These are phyloP conservation scores for Pleurotus pulmonarius DNA, from an alignment of 768 basidiomycete genomes.

Conservation along the genomic window DNA sequence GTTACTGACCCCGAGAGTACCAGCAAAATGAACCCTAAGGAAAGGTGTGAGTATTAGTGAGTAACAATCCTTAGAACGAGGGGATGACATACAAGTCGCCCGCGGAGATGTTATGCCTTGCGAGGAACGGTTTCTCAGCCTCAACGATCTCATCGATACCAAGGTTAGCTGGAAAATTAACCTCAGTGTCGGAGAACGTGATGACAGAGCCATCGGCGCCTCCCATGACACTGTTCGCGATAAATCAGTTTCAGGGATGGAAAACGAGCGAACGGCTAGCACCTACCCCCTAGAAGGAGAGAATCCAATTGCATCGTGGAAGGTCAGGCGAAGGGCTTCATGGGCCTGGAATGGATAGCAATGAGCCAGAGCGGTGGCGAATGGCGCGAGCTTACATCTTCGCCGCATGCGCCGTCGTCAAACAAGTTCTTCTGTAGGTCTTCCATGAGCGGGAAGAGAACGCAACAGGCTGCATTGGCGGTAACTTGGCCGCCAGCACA, in stretches of 20 bases:
- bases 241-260: too few species aligned
- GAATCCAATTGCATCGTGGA: constrained; percentile 43
- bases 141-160: constrained; percentile 41
- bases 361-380: neutral
- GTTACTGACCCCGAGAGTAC: constrained; percentile 35
- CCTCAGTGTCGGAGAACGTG: constrained; percentile 38
- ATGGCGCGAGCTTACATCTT: constrained; percentile 15
- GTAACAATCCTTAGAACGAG: neutral
- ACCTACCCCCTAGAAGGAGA: constrained; percentile 22
- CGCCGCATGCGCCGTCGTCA: constrained; percentile 25
- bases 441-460: constrained; percentile 20
- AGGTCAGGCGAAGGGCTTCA: constrained; percentile 28
- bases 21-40: constrained; percentile 41
- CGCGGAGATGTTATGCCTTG: constrained; percentile 29
- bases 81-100: constrained; percentile 44
- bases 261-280: too few species aligned
- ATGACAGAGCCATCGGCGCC: constrained; percentile 52
- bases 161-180: constrained; percentile 35
- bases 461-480: constrained; percentile 23
- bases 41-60: too few species aligned
- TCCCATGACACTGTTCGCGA: constrained; percentile 25
- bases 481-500: constrained; percentile 25
- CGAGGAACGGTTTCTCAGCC: constrained; percentile 27
- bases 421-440: constrained; percentile 20
- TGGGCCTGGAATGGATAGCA: constrained; percentile 14